Base-by-base conservation (phyloP, 2,329 filamentous ascomycete genomes). In the Colletotrichum aenigma region DNA sequence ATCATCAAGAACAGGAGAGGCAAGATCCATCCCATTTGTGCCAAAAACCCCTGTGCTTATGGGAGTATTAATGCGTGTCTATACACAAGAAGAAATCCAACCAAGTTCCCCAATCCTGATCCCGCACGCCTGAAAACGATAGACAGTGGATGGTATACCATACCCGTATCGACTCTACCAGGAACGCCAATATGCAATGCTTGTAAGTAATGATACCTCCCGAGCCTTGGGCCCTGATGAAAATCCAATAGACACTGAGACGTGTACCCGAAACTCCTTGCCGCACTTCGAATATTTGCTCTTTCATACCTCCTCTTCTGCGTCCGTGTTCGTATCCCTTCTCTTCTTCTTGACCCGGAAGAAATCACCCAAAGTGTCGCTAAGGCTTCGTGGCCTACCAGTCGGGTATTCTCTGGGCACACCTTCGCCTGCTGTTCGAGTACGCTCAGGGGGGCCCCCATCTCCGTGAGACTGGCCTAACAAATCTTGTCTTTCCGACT, bases 321-420 rank as follows among this genome's bases (percentile, higher is more conserved):
- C 61, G 60, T 81, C 80, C 34, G 78, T 79, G 62, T 78, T 78
- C 18, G 28, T 66, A 43, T 72, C 75, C 30, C 58, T 77, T 74
- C 79, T 83, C 76, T 85, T 84, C 71, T 80, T 81, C 67, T 79
- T 82, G 6, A 84, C 79, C 43, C 82, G 80, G 78, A 87, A 87
- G 56, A 87, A 82, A 32, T 83, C 83, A 9, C 84, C 84, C 15
- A 88, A 78, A 4, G 85, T 84, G 60, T 87, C 86, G 78, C 86
- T 87, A 38, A 87, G 79, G 75, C 86, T 87, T 43, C 85, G 82
- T 9, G 85, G 82, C 34, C 84, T 81, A 52, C 80, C 80, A 18
- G 81, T 81, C n/a, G 77, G 73, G 24, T 32, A 55, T n/a, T 55
- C 66, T 16, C 71, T 60, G 10, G 74, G 48, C 15, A 66, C 71